A percentile compares a stretch with the other conserved stretches of the same genome.
Conservation (phyloP, 495 filamentous ascomycete genomes). For the Cercophora samala region DNA sequence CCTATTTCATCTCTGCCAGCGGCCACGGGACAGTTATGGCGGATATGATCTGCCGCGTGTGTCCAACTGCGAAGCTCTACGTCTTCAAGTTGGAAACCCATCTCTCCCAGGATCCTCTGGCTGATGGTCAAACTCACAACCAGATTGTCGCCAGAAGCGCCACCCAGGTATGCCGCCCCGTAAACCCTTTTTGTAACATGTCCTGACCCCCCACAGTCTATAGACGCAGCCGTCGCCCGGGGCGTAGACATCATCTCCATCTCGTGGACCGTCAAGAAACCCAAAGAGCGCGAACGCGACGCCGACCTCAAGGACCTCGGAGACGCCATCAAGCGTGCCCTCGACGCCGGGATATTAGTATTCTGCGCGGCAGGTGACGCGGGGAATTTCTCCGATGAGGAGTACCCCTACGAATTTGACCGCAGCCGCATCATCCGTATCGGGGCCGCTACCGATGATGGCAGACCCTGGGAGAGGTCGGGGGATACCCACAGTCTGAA, state of each 20-base stretch:
- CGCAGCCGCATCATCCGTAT: constrained; percentile 10
- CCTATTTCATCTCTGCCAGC: not conserved
- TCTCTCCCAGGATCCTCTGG: not conserved
- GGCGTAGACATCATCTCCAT: constrained; percentile 22
- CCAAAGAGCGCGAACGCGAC: constrained; percentile 9
- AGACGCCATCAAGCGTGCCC: constrained; percentile 7
- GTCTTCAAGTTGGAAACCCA: constrained; percentile 8
- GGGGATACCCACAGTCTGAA: not conserved
- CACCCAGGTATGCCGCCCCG: constrained; percentile 2
- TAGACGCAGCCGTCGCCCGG: constrained; percentile 14
- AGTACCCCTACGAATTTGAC: not conserved
- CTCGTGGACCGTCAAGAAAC: constrained; percentile 17
- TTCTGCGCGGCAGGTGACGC: constrained; percentile 20
- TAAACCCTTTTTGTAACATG: not conserved
- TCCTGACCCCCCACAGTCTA: not conserved
- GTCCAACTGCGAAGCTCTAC: constrained; percentile 4
- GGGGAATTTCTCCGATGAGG: not conserved
- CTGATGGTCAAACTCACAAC: not conserved
- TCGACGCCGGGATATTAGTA: constrained; percentile 4
- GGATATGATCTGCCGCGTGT: constrained; percentile 7
- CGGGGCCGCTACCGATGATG: constrained; percentile 16
- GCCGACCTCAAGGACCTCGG: constrained; percentile 8
- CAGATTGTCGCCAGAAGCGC: constrained; percentile 7
- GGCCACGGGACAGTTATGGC: constrained; percentile 16
- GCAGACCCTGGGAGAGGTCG: not conserved